These are phyloP conservation scores for Gamarada debralockiae DNA, from an alignment of 495 filamentous ascomycete genomes.

Conservation along the genomic window DNA sequence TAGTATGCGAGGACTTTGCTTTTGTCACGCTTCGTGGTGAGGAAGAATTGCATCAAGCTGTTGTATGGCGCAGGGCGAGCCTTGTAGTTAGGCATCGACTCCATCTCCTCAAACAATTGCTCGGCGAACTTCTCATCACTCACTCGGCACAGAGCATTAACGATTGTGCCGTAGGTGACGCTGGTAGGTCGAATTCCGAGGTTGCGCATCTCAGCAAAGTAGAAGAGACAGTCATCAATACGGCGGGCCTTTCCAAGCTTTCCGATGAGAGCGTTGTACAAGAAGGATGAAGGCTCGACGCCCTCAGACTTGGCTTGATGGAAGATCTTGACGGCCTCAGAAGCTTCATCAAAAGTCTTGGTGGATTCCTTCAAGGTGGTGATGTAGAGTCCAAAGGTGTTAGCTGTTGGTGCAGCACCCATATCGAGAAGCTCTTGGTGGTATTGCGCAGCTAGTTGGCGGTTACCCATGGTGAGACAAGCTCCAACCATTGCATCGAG, in stretches of 20 bases:
- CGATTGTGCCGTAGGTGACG: slow-evolving; percentile 96
- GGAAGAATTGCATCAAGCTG: slow-evolving; percentile 98
- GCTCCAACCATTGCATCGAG: slow-evolving; percentile 95
- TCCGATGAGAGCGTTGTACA: slow-evolving; percentile 97
- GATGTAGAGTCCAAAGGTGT: slow-evolving; percentile 97
- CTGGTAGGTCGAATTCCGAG: slow-evolving; percentile 92
- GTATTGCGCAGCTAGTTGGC: slow-evolving; percentile 72
- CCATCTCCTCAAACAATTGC: slow-evolving; percentile 98
- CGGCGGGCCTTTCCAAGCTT: slow-evolving; percentile 96
- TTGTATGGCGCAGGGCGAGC: slow-evolving; percentile 96
- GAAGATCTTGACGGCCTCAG: slow-evolving; percentile 96
- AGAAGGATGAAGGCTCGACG: slow-evolving; percentile 91
- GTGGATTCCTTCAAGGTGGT: slow-evolving; percentile 94
- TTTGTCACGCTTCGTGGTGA: slow-evolving; percentile 93
- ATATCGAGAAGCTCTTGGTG: slow-evolving; percentile 87
- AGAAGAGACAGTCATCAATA: slow-evolving; percentile 96
- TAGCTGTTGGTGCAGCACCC: slow-evolving; percentile 87
- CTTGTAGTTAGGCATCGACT: slow-evolving; percentile 98
- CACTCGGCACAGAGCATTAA: slow-evolving; percentile 95
- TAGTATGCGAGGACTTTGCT: slow-evolving; percentile 93
- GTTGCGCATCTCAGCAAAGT: slow-evolving; percentile 95
- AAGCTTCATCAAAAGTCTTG: slow-evolving; percentile 96
- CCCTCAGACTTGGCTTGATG: slow-evolving; percentile 89
- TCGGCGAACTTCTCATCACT: slow-evolving; percentile 97
- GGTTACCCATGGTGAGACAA: slow-evolving; percentile 79